Base-by-base conservation (phyloP, 345 rosid genomes). In the Hypericum androsaemum region DNA sequence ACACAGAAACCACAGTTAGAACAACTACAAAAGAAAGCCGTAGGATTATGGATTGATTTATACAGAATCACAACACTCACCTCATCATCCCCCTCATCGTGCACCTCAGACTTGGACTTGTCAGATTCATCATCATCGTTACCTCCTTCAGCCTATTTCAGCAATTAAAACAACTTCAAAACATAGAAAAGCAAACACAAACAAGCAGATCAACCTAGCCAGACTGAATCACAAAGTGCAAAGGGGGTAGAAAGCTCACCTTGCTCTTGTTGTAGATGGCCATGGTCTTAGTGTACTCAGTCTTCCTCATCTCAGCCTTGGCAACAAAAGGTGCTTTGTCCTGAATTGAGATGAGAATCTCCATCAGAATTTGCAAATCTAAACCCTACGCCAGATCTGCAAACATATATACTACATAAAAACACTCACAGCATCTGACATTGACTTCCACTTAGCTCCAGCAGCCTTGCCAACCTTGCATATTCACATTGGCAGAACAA, bases 391-490 rank as follows among this genome's bases (percentile, higher is more conserved):
- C 35, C 10, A n/a, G 6, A 22, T 22, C 32, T 22, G 32, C 32
- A 7, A 7, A 15, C 2, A 12, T n/a, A 50, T 2, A 5, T 44
- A 54, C 32, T 14, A 5, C 0, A 16, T 6, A 5, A 14, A 44
- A 60, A 32, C 9, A 78, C 82, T 78, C 58, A 83, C 96, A 37
- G 71, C 82, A 0, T 72, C 85, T 9, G 75, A 62, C 82, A 88
- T 15, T 3, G 80, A 59, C 66, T 84, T 88, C 96, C 96, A 88
- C 47, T 77, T 80, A 28, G 54, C 79, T 50, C 96, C 94, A 22
- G 80, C 88, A 56, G 96, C 94, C 55, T 84, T 88, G 3, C 89
- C 89, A 17, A 84, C 96, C 96, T 87, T 57, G 66, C 15, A 17
- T 32, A 10, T 8, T 28, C 12, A 6, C 15, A 44, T 32, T 7